These are phyloP conservation scores for Penicillium coffeae DNA, from an alignment of 495 filamentous ascomycete species.

Conservation along the genomic window DNA sequence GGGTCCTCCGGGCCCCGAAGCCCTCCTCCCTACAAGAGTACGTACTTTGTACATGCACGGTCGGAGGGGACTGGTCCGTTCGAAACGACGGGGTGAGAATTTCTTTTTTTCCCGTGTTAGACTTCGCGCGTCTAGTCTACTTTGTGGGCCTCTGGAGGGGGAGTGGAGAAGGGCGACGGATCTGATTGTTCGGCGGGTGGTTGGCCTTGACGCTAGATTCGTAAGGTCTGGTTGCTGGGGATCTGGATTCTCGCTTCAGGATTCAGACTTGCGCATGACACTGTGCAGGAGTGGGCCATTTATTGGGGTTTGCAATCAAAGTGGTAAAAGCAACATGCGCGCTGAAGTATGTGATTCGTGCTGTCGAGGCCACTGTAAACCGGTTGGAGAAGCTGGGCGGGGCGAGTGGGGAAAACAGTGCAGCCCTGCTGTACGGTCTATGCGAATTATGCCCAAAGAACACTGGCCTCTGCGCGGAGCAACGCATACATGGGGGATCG, in stretches of 20 bases:
- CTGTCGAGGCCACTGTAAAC: not conserved
- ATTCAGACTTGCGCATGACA: not conserved
- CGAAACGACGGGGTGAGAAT: not conserved
- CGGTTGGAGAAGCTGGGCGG: not conserved
- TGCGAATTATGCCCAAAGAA: too few relatives aligned
- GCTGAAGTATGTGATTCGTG: not conserved
- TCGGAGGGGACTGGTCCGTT: slow-evolving; percentile 3
- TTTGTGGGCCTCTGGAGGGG: not conserved
- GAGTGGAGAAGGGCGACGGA: not conserved
- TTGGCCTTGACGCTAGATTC: too few relatives aligned
- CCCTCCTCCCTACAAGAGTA: too few relatives aligned
- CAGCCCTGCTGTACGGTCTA: too few relatives aligned
- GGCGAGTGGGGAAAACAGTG: not conserved
- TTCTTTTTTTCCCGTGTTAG: not conserved
- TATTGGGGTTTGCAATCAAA: not conserved
- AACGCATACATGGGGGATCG: too few relatives aligned
- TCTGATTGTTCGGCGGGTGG: not conserved
- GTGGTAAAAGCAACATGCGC: not conserved
- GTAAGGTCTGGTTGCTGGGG: not conserved
- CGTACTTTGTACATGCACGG: too few relatives aligned
- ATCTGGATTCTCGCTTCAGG: not conserved
- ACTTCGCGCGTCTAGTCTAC: not conserved
- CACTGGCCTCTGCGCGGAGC: too few relatives aligned
- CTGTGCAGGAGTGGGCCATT: not conserved
- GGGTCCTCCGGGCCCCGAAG: too few relatives aligned